Evolutionary conservation across 176 grass and related monocot genomes (phyloP).

Genomic region (Poa pratensis): DNA sequence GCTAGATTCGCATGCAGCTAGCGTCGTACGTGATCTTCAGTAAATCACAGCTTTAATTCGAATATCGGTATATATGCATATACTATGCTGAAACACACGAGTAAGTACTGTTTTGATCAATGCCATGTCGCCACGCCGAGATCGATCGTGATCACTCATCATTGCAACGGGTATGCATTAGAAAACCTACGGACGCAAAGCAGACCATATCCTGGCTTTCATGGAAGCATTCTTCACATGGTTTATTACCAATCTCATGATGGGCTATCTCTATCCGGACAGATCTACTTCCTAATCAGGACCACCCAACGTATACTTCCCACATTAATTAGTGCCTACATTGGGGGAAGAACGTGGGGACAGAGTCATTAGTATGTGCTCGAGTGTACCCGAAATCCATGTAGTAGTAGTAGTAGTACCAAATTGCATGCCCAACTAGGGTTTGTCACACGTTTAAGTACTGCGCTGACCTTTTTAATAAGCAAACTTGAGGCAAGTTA

Average conservation of each 20-base stretch:
- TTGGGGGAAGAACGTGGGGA: not conserved
- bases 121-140: no score
- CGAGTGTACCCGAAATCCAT: conserved; percentile 36
- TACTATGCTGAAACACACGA: no score
- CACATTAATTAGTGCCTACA: not conserved
- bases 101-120: no score
- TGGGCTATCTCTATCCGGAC: not conserved
- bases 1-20: no score
- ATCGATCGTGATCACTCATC: no score
- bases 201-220: not conserved
- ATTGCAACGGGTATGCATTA: no score
- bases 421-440: conserved; percentile 19
- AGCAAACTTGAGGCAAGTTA: not conserved
- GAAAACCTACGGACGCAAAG: no score
- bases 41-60: no score
- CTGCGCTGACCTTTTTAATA: not conserved
- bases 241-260: conserved; percentile 11
- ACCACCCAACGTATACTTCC: not conserved
- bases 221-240: conserved; percentile 52
- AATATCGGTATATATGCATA: no score
- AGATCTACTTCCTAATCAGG: conserved; percentile 34
- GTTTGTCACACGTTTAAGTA: conserved; percentile 15
- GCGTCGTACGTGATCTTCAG: no score
- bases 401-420: no score
- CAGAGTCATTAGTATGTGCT: conserved; percentile 23